These are phyloP conservation scores for Casuarina equisetifolia DNA, from an alignment of 306 rosid genomes.

Conservation along the genomic window DNA sequence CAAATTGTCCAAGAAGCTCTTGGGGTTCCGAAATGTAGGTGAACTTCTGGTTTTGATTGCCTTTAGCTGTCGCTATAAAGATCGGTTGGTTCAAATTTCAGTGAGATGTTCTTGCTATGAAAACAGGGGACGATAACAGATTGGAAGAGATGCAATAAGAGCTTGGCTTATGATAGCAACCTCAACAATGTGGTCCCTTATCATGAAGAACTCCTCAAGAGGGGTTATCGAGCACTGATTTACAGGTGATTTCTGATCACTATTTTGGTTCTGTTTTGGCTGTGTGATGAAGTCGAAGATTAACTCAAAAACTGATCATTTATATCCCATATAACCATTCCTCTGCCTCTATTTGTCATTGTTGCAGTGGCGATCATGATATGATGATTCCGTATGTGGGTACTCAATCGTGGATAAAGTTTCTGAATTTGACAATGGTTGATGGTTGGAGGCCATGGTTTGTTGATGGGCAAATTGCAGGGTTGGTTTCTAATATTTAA, in stretches of 20 bases:
- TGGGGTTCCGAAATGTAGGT: slow-evolving; percentile 14
- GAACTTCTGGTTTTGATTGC: not conserved
- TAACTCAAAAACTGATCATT: not conserved
- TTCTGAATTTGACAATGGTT: slow-evolving; percentile 31
- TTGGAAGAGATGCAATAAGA: slow-evolving; percentile 34
- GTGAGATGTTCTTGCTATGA: too few relatives aligned
- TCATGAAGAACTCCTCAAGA: slow-evolving; percentile 5
- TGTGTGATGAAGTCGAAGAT: not conserved
- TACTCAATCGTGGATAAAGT: slow-evolving; percentile 41
- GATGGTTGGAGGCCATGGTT: slow-evolving; percentile 49
- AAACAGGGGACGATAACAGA: slow-evolving; percentile 31
- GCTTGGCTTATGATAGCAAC: not conserved
- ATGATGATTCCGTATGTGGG: slow-evolving; percentile 31
- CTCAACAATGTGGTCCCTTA: not conserved
- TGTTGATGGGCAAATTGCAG: slow-evolving; percentile 40
- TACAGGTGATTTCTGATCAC: slow-evolving; percentile 16
- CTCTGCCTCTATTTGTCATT: not conserved
- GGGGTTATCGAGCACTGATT: slow-evolving; percentile 11
- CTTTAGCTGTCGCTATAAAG: not conserved
- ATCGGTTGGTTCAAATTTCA: not conserved
- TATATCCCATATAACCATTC: not conserved
- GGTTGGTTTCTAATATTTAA: slow-evolving; percentile 27
- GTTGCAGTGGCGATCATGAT: slow-evolving; percentile 48
- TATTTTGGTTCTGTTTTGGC: not conserved
- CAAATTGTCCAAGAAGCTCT: slow-evolving; percentile 19